Evolutionary conservation across 331 rosid species (phyloP).

Genomic region (Acacia concinna): DNA sequence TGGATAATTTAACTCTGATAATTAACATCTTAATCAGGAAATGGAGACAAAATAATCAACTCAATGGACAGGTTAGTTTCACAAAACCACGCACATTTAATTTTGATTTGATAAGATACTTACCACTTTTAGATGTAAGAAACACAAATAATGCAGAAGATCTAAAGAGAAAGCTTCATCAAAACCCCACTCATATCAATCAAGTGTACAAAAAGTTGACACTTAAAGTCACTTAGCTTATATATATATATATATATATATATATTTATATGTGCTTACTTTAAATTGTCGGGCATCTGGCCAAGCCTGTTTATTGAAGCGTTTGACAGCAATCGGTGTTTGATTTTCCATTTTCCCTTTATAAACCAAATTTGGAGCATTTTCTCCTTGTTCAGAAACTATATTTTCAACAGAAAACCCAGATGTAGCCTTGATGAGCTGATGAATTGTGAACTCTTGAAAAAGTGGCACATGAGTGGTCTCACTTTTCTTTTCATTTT

Average conservation of each 20-base stretch:
- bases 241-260: no score
- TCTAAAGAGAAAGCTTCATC: neutral
- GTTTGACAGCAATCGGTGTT: slow-evolving; percentile 75
- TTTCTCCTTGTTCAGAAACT: slow-evolving; percentile 93
- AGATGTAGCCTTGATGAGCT: slow-evolving; percentile 75
- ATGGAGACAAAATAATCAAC: neutral
- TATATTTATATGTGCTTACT: slow-evolving; percentile 38
- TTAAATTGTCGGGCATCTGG: slow-evolving; percentile 80
- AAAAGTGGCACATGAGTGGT: slow-evolving; percentile 56
- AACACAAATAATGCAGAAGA: slow-evolving; percentile 15
- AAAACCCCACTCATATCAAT: no score
- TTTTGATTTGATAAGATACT: neutral
- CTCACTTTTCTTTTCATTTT: slow-evolving; percentile 55
- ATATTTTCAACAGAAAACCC: slow-evolving; percentile 82
- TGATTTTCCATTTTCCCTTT: slow-evolving; percentile 46
- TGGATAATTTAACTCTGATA: no score
- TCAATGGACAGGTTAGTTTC: neutral
- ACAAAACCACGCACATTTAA: neutral
- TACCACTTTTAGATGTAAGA: neutral
- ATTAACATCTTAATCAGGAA: neutral
- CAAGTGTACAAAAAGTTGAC: neutral
- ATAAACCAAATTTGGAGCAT: slow-evolving; percentile 77
- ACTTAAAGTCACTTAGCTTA: slow-evolving; percentile 5
- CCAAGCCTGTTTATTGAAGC: slow-evolving; percentile 91
- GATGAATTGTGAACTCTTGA: slow-evolving; percentile 72